Percentiles rank a stretch among this genome's conserved stretches.
Evolutionary conservation across 805 yeast species (phyloP).

Genomic region (Schizosaccharomyces lindneri): DNA sequence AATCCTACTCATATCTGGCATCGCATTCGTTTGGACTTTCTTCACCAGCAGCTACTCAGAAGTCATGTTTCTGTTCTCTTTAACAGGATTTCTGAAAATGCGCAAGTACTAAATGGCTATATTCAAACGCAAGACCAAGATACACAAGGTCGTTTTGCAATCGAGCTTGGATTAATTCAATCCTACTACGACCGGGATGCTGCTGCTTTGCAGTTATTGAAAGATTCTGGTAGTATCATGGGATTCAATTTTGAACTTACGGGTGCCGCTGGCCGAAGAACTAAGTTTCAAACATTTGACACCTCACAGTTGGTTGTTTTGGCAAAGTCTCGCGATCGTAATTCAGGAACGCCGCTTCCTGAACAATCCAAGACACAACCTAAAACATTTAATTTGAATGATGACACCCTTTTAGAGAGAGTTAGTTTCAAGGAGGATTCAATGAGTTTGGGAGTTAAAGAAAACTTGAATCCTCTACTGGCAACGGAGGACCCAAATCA

Average conservation of each 20-base stretch:
- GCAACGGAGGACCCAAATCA: constrained; percentile 39
- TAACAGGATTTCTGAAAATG: constrained; percentile 8
- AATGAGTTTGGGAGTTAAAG: constrained; percentile 6
- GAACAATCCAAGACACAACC: not conserved
- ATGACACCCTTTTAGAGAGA: constrained; percentile 1
- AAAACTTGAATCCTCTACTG: constrained; percentile 18
- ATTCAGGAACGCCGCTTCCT: not conserved
- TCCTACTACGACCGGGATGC: constrained; percentile 15
- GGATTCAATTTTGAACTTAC: constrained; percentile 38
- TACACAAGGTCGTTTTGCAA: constrained; percentile 3
- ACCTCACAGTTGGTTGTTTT: constrained; percentile 51
- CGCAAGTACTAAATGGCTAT: constrained; percentile 2
- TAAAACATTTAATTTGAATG: not conserved
- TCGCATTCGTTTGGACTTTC: constrained; percentile 14
- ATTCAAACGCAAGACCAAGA: constrained; percentile 1
- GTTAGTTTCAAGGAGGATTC: not conserved
- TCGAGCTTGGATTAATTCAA: constrained; percentile 9
- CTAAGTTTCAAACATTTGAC: constrained; percentile 53
- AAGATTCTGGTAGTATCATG: constrained; percentile 11
- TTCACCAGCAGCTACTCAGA: constrained; percentile 15
- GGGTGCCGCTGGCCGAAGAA: constrained; percentile 71
- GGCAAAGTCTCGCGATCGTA: constrained; percentile 22
- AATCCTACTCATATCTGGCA: constrained; percentile 2
- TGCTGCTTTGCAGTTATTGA: constrained; percentile 18
- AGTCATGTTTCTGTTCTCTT: constrained; percentile 11